These are phyloP conservation scores for Beauveria rudraprayagi DNA, from an alignment of 2,329 filamentous ascomycete genomes.

Conservation along the genomic window DNA sequence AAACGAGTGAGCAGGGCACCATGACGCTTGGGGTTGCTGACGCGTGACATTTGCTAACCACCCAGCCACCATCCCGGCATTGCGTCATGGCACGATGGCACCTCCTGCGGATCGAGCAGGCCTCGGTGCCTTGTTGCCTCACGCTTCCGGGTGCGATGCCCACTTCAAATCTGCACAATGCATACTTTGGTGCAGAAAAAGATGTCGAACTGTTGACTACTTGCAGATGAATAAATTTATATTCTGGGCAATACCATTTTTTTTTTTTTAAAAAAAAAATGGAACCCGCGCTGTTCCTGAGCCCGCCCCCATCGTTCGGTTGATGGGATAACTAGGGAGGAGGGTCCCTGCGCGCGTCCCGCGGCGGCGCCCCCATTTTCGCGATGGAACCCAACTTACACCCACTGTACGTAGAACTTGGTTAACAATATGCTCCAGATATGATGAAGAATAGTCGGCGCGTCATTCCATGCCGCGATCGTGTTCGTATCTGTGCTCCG, in stretches of 20 bases:
- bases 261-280: not conserved
- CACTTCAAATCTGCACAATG: not conserved
- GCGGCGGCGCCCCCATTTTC: not conserved
- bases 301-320: not conserved
- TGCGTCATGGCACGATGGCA: not conserved
- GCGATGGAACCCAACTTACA: not conserved
- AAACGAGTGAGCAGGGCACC: not conserved
- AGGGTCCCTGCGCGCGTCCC: not conserved
- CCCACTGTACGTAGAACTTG: too few relatives aligned
- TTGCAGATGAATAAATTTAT: too few relatives aligned
- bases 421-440: not conserved
- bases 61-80: not conserved
- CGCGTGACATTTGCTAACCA: slow-evolving; percentile 6
- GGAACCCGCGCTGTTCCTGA: not conserved
- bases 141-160: too few relatives aligned
- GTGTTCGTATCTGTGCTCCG: not conserved
- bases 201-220: too few relatives aligned
- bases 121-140: not conserved
- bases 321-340: not conserved
- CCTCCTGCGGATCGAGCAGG: slow-evolving; percentile 1
- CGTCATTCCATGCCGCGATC: not conserved
- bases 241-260: too few relatives aligned
- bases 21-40: not conserved
- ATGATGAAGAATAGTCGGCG: not conserved
- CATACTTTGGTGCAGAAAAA: not conserved